Conservation (phyloP, 2,329 filamentous ascomycete species). For the Tolypocladium endophyticum region DNA sequence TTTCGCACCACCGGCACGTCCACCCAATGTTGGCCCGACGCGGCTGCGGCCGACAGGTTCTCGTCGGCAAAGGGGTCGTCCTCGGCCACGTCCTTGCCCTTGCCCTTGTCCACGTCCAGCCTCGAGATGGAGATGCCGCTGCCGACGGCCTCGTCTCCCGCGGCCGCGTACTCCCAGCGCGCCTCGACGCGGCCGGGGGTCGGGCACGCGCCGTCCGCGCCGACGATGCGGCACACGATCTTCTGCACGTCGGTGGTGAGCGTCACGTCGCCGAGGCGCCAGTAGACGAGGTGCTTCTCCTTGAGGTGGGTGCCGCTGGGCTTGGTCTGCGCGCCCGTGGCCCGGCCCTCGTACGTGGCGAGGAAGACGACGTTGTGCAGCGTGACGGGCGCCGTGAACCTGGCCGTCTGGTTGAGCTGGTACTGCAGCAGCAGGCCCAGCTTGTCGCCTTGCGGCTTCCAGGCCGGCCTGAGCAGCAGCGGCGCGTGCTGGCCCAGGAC, state of each 20-base stretch:
- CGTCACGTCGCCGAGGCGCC: conserved; percentile 68
- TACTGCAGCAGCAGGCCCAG: conserved; percentile 81
- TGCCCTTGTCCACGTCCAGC: conserved; percentile 37
- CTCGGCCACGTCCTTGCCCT: conserved; percentile 27
- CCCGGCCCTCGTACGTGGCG: conserved; percentile 59
- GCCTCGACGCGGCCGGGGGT: conserved; percentile 72
- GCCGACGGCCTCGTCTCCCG: conserved; percentile 30
- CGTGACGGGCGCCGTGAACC: conserved; percentile 28
- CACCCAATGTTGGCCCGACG: conserved; percentile 43
- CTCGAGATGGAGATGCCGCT: conserved; percentile 58
- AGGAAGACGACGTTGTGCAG: conserved; percentile 66
- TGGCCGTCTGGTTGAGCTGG: conserved; percentile 63
- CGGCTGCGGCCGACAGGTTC: conserved; percentile 4
- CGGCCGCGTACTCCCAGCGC: conserved; percentile 55
- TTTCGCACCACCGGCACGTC: conserved; percentile 56
- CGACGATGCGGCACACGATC: conserved; percentile 70
- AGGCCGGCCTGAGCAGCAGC: conserved; percentile 61
- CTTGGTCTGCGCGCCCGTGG: conserved; percentile 63
- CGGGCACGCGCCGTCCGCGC: conserved; percentile 60
- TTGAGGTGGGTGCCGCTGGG: conserved; percentile 69
- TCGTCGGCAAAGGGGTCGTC: conserved; percentile 62
- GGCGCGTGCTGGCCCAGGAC: conserved; percentile 51
- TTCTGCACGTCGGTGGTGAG: conserved; percentile 57
- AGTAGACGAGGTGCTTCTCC: conserved; percentile 69
- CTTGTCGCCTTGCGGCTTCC: conserved; percentile 78